These are phyloP conservation scores for Solanum sitiens DNA, from an alignment of 257 asterid species.

Conservation along the genomic window DNA sequence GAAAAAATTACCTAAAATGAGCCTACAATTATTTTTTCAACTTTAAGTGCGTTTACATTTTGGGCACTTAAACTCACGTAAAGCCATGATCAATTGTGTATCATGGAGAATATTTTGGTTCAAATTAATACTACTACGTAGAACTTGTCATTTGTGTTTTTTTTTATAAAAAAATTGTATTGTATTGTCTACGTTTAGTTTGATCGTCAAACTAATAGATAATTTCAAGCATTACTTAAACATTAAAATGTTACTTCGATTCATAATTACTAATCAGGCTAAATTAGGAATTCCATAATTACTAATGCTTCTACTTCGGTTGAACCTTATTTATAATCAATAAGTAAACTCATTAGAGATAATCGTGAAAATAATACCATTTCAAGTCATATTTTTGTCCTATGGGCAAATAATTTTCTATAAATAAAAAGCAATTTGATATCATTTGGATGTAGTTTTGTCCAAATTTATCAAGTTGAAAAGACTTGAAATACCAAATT, in stretches of 20 bases:
- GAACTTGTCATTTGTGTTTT: not conserved
- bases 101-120: not conserved
- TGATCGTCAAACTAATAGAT: not conserved
- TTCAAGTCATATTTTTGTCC: not conserved
- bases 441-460: not conserved
- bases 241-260: not conserved
- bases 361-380: not conserved
- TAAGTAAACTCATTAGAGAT: not conserved
- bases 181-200: not conserved
- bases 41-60: not conserved
- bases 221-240: not conserved
- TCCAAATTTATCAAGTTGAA: not conserved
- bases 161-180: not conserved
- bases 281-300: not conserved
- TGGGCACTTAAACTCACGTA: not conserved
- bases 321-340: not conserved
- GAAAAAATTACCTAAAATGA: not conserved
- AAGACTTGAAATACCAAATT: not conserved
- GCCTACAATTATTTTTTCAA: not conserved
- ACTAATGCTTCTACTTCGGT: not conserved
- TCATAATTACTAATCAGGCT: not conserved
- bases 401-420: not conserved
- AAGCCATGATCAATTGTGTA: not conserved
- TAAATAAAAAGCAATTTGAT: not conserved
- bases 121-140: not conserved